Conservation (phyloP, 345 rosid species). For the Hibiscus trionum region DNA sequence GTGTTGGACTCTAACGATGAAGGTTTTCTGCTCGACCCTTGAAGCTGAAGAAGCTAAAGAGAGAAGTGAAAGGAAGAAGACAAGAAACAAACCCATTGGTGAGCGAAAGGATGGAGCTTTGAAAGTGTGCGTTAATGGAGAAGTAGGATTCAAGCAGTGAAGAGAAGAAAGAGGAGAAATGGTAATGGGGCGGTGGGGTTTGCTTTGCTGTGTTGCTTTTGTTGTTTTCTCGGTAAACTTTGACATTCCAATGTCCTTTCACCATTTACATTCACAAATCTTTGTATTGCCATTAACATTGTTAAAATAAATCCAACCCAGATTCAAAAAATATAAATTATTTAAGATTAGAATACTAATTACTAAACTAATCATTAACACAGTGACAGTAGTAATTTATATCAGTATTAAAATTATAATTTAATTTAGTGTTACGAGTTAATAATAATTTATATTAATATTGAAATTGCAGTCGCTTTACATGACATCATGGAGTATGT, state of each 20-base stretch:
- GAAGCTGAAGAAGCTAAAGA: conserved; percentile 31
- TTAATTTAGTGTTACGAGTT: too few species aligned
- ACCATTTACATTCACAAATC: neutral
- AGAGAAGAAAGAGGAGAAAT: neutral
- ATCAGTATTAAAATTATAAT: neutral
- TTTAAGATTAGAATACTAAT: too few species aligned
- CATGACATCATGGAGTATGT: neutral
- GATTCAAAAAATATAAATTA: too few species aligned
- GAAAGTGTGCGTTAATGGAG: conserved; percentile 4
- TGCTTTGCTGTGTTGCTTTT: neutral
- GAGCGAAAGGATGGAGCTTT: conserved; percentile 15
- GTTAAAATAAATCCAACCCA: neutral
- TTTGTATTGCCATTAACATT: neutral
- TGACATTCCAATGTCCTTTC: neutral
- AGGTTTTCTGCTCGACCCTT: conserved; percentile 28
- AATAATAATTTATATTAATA: too few species aligned
- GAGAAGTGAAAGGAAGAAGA: conserved; percentile 15
- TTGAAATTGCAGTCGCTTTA: neutral
- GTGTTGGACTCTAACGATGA: conserved; percentile 44
- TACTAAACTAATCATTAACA: too few species aligned
- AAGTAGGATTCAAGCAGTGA: neutral
- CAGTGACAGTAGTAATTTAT: neutral
- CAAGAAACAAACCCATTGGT: conserved; percentile 25
- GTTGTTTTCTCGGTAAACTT: neutral
- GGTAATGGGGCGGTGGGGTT: neutral